phyloP scores from a whole-genome alignment of 257 asterid genomes.

The Rauvolfia tetraphylla region DNA sequence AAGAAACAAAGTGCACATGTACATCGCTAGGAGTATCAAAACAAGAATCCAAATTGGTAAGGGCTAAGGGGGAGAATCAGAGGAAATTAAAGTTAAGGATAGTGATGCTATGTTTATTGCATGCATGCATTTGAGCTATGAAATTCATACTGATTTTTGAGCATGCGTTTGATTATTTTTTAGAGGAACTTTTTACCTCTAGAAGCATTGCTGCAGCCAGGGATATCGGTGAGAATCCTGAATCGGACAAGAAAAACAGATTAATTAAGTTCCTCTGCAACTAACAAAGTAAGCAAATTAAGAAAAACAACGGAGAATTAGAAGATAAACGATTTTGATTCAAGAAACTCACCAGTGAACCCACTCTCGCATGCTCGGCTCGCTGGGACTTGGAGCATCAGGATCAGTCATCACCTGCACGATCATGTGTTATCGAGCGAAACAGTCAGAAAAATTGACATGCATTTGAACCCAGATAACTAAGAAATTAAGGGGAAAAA shows the following conservation, averaged over 20 bases:
- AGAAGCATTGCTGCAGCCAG: conserved; percentile 47
- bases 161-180: no score
- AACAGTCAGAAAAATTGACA: background rate
- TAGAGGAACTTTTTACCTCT: conserved; percentile 57
- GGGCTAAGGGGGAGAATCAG: no score
- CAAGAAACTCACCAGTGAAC: conserved; percentile 46
- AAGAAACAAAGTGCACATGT: no score
- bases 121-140: no score
- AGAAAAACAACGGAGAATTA: no score
- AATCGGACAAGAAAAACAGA: background rate
- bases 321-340: background rate
- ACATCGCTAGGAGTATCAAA: no score
- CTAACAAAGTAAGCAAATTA: background rate
- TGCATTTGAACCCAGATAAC: background rate
- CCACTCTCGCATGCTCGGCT: conserved; percentile 65
- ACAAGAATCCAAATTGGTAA: no score
- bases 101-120: no score
- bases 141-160: no score
- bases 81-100: no score
- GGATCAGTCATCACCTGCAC: conserved; percentile 71
- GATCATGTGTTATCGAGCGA: background rate
- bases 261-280: background rate
- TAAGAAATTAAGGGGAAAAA: no score
- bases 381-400: conserved; percentile 85
- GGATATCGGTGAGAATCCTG: conserved; percentile 80